These are phyloP conservation scores for Apiospora malaysiana DNA, from an alignment of 2,329 filamentous ascomycete genomes.

Conservation along the genomic window DNA sequence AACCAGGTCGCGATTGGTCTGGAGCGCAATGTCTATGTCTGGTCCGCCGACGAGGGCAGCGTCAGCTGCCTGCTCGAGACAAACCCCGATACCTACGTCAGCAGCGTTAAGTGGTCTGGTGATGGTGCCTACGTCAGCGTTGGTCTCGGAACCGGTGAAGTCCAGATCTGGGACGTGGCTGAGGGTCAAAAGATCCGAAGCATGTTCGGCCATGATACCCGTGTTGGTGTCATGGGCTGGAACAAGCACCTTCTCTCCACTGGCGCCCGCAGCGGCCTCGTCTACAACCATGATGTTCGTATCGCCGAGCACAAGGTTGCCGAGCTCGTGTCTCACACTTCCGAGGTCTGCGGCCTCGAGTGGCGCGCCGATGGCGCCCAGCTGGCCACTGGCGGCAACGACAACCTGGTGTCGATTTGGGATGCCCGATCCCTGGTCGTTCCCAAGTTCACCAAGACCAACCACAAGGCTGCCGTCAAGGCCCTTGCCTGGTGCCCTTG, in stretches of 20 bases:
- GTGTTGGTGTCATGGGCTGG: conserved; percentile 98
- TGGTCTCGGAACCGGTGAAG: conserved; percentile 91
- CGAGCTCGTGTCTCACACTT: conserved; percentile 95
- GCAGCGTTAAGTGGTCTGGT: conserved; percentile 98
- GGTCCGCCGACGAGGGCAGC: conserved; percentile 92
- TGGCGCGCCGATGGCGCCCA: conserved; percentile 97
- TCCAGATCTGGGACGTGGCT: conserved; percentile 99
- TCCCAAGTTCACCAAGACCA: conserved; percentile 99
- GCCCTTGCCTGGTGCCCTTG: conserved; percentile 98
- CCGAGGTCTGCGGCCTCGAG: conserved; percentile 96
- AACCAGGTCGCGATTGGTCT: conserved; percentile 98
- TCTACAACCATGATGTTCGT: conserved; percentile 98
- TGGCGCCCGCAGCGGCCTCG: conserved; percentile 89
- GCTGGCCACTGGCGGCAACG: conserved; percentile 96
- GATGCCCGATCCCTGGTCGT: conserved; percentile 91
- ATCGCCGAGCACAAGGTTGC: conserved; percentile 98
- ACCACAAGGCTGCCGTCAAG: conserved; percentile 99
- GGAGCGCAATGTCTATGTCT: conserved; percentile 96
- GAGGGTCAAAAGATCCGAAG: conserved; percentile 94
- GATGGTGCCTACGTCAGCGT: conserved; percentile 97
- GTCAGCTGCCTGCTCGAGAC: conserved; percentile 91
- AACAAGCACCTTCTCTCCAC: conserved; percentile 98
- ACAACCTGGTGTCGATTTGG: conserved; percentile 99
- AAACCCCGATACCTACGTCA: conserved; percentile 89
- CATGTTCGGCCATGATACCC: conserved; percentile 97